Percentiles rank a stretch among this genome's conserved stretches.
Conservation (phyloP, 306 rosid genomes). For the Arachis stenosperma region DNA sequence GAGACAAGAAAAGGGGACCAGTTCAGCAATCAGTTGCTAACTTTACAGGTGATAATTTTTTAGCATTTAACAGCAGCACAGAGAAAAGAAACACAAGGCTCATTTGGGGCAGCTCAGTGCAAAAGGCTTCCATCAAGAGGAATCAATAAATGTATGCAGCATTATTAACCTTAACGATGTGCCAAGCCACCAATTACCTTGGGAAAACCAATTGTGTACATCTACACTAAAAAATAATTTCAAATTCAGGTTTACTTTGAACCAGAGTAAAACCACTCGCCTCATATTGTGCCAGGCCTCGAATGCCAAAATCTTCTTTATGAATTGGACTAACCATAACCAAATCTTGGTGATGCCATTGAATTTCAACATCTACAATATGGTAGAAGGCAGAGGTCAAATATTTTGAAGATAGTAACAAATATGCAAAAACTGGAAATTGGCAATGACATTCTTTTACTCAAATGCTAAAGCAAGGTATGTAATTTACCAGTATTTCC, state of each 20-base stretch:
- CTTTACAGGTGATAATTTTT: slow-evolving; percentile 25
- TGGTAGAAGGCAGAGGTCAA: slow-evolving; percentile 19
- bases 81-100: slow-evolving; percentile 3
- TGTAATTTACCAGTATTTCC: slow-evolving; percentile 81
- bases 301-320: slow-evolving; percentile 69
- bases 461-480: slow-evolving; percentile 18
- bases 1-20: slow-evolving; percentile 6
- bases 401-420: slow-evolving; percentile 13
- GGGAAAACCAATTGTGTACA: neutral
- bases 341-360: slow-evolving; percentile 59
- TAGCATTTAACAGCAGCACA: slow-evolving; percentile 16
- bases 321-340: slow-evolving; percentile 49
- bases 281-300: slow-evolving; percentile 75
- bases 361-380: slow-evolving; percentile 66
- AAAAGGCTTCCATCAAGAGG: no score
- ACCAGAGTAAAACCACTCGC: slow-evolving; percentile 43
- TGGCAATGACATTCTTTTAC: neutral
- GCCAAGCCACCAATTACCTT: neutral
- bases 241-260: slow-evolving; percentile 24
- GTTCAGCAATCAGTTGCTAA: neutral
- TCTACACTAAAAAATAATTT: slow-evolving; percentile 2
- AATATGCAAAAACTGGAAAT: neutral
- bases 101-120: no score
- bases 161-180: no score
- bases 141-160: no score